A percentile compares a stretch with the other conserved stretches of the same genome.
Conservation (phyloP, 495 filamentous ascomycete species). For the Penicillium malachiteum region DNA sequence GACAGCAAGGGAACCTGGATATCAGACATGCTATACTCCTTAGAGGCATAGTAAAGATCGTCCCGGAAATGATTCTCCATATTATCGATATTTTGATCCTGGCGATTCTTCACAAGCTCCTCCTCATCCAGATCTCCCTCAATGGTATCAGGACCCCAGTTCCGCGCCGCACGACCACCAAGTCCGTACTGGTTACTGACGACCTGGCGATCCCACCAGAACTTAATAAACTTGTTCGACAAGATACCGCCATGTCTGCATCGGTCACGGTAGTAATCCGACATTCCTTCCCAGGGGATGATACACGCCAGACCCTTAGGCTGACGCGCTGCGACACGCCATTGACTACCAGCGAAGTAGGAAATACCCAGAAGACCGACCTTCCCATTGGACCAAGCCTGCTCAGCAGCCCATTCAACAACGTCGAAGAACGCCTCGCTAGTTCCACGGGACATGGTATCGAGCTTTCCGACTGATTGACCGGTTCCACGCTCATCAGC, state of each 20-base stretch:
- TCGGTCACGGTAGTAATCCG: constrained; percentile 62
- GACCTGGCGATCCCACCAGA: constrained; percentile 68
- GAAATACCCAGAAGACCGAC: constrained; percentile 61
- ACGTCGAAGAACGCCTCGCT: constrained; percentile 60
- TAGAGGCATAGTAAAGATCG: constrained; percentile 59
- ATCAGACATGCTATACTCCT: constrained; percentile 58
- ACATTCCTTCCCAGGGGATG: constrained; percentile 70
- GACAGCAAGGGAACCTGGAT: constrained; percentile 59
- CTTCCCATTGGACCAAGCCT: constrained; percentile 60
- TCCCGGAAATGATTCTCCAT: constrained; percentile 53
- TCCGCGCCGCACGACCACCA: constrained; percentile 29
- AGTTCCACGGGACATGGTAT: constrained; percentile 60
- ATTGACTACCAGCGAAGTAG: constrained; percentile 64
- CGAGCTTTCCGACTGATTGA: constrained; percentile 56
- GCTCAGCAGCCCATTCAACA: constrained; percentile 63
- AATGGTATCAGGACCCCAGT: constrained; percentile 54
- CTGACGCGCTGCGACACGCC: constrained; percentile 60
- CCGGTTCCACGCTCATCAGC: constrained; percentile 60
- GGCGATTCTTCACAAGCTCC: constrained; percentile 58
- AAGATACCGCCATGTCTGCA: constrained; percentile 66
- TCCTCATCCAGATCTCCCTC: constrained; percentile 59
- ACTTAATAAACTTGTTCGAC: constrained; percentile 59
- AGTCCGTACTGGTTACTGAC: constrained; percentile 62
- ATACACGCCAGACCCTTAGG: constrained; percentile 60
- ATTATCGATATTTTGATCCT: constrained; percentile 63